Evolutionary conservation across 257 asterid genomes (phyloP).

Genomic region (Salvia splendens): DNA sequence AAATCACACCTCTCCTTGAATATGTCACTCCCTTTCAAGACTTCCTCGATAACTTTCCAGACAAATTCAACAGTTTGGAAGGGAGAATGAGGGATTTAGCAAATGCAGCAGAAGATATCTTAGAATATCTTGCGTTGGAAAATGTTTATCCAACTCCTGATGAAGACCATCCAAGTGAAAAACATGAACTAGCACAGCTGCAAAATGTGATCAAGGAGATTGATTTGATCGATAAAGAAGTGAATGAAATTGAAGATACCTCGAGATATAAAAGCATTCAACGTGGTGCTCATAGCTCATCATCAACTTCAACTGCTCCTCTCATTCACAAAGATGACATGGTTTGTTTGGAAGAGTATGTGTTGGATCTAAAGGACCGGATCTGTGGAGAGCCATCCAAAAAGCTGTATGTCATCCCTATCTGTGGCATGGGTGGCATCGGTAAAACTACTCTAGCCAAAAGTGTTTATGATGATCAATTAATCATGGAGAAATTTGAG

Average conservation of each 20-base stretch:
- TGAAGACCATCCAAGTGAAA: background rate
- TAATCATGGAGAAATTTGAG: background rate
- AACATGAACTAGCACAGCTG: background rate
- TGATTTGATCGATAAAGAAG: no score
- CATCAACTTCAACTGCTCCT: no score
- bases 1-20: background rate
- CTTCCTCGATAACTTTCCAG: background rate
- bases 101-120: background rate
- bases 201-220: background rate
- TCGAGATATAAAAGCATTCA: background rate
- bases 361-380: no score
- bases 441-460: no score
- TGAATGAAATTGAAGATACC: no score
- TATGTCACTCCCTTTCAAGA: background rate
- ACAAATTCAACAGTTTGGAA: background rate
- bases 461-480: slow-evolving; percentile 16
- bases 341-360: no score
- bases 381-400: no score
- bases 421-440: no score
- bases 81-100: background rate
- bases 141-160: background rate
- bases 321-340: no score
- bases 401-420: no score
- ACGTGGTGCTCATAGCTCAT: no score
- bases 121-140: background rate